Base-by-base conservation (phyloP, 2,329 filamentous ascomycete genomes). In the Claviceps cyperi region DNA sequence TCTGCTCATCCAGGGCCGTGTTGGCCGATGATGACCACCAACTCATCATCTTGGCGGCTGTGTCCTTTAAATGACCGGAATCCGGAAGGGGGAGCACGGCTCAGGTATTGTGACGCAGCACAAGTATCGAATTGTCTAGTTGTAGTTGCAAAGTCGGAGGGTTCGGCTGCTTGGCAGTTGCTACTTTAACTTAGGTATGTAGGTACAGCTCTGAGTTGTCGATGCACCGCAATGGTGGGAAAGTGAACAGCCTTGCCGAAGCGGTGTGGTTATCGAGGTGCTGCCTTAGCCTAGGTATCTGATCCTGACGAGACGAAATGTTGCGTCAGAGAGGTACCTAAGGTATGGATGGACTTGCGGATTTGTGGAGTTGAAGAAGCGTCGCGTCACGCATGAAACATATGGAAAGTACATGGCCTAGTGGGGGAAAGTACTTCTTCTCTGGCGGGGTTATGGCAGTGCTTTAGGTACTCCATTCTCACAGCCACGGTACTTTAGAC, bases 11-110 rank as follows among this genome's bases (percentile, higher is more conserved):
- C 69, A 98, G 77, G 70, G 89, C 88, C 63, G 84, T 86, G 68
- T 87, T 88, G 69, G 83, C 80, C 65, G 88, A 91, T 58, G 85
- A 86, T 66, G 94, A 97, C 91, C 91, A 98, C 76, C 90, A 89
- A 64, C 88, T 83, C 90, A 96, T 96, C 76, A 77, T 84, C 47
- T 56, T 62, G 62, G 47, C 44, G 38, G n/a, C 19, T 21, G 19
- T 28, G 9, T 43, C 17, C 28, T 21, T 43, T n/a, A 15, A 5
- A n/a, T 36, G 13, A 32, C 39, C n/a, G 17, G 14, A 2, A 24
- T 40, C 9, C 13, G 24, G 19, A 32, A 21, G n/a, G 15, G 9
- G 24, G 17, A n/a, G 28, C 47, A 35, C 41, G 22, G 41, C 11
- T 35, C 15, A 14, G n/a, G 32, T 28, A 28, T 11, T 21, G 48